A percentile compares a stretch with the other conserved stretches of the same genome.
phyloP scores from a whole-genome alignment of 2,329 filamentous ascomycete species.

The Fusarium praegraminearum region DNA sequence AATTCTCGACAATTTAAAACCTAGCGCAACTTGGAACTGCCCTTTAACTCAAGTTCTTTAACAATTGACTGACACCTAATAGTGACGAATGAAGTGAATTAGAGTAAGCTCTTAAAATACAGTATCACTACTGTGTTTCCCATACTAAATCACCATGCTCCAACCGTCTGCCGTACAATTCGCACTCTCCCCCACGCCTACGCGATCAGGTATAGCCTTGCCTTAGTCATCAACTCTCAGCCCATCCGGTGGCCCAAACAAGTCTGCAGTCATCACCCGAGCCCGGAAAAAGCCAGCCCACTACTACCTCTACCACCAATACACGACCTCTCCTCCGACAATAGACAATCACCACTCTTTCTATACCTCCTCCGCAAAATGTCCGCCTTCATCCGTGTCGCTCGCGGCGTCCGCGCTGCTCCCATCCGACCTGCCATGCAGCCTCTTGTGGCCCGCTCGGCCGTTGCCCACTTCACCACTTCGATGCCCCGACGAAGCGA shows the following conservation, averaged over 20 bases:
- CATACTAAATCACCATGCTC: background rate
- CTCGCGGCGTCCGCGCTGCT: slow-evolving; percentile 76
- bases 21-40: background rate
- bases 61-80: background rate
- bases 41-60: background rate
- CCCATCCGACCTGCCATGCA: slow-evolving; percentile 67
- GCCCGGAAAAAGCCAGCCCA: slow-evolving; percentile 44
- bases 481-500: slow-evolving; percentile 65
- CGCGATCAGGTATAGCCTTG: slow-evolving; percentile 43
- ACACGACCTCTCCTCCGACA: slow-evolving; percentile 30
- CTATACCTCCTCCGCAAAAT: slow-evolving; percentile 63
- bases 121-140: slow-evolving; percentile 41
- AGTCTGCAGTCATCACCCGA: slow-evolving; percentile 51
- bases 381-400: slow-evolving; percentile 76
- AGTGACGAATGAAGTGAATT: slow-evolving; percentile 42
- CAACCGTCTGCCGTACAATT: slow-evolving; percentile 36
- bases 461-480: slow-evolving; percentile 74
- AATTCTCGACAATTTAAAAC: no score
- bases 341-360: slow-evolving; percentile 41
- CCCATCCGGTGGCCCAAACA: slow-evolving; percentile 49
- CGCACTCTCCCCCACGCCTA: slow-evolving; percentile 45
- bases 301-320: slow-evolving; percentile 44
- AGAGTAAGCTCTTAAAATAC: slow-evolving; percentile 43
- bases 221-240: slow-evolving; percentile 53
- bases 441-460: slow-evolving; percentile 67